Conservation (phyloP, 768 basidiomycete species). For the Pulveroboletus ravenelii region DNA sequence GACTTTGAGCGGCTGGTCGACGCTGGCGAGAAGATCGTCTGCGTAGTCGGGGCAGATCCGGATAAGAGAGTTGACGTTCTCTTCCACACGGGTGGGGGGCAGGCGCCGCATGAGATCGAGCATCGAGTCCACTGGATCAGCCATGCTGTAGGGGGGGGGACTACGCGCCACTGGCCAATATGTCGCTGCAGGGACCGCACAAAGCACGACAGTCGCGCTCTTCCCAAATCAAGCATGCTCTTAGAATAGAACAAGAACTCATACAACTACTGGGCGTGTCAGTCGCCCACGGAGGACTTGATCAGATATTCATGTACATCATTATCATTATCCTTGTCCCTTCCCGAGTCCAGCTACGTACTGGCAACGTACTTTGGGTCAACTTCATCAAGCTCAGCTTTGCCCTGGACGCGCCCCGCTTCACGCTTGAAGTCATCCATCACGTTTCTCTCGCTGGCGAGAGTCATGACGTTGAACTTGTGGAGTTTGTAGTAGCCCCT, state of each 20-base stretch:
- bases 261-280: too few species aligned
- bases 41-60: slow-evolving; percentile 87
- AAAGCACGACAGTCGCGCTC: not conserved
- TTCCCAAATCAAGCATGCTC: slow-evolving; percentile 7
- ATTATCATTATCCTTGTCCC: not conserved
- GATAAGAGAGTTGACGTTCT: slow-evolving; percentile 80
- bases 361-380: not conserved
- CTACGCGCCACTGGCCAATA: not conserved
- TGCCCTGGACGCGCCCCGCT: slow-evolving; percentile 31
- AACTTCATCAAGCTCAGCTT: slow-evolving; percentile 2
- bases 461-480: slow-evolving; percentile 77
- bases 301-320: too few species aligned
- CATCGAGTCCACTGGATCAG: slow-evolving; percentile 84
- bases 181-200: not conserved
- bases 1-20: slow-evolving; percentile 89
- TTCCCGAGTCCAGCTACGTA: not conserved
- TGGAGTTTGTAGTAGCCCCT: slow-evolving; percentile 64
- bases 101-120: slow-evolving; percentile 93
- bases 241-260: too few species aligned
- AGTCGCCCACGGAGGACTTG: too few species aligned
- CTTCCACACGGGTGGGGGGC: slow-evolving; percentile 85
- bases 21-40: slow-evolving; percentile 90
- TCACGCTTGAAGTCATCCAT: slow-evolving; percentile 32
- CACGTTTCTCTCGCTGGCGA: slow-evolving; percentile 50
- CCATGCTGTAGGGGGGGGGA: slow-evolving; percentile 38